Conservation (phyloP, 2,329 filamentous ascomycete species). For the Davidsoniella neocaledoniae region DNA sequence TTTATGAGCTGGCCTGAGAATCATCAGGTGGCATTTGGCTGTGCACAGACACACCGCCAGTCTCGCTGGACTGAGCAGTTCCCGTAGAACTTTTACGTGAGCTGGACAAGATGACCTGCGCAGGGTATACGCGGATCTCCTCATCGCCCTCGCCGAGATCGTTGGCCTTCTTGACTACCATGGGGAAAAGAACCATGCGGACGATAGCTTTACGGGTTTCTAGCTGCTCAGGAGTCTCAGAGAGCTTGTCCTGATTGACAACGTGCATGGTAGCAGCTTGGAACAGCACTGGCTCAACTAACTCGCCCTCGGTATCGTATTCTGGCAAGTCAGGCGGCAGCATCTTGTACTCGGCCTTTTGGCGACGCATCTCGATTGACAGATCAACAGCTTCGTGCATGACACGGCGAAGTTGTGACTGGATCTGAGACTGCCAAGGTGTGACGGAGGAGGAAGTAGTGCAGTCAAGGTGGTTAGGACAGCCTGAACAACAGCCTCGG, state of each 20-base stretch:
- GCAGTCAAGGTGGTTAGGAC: slow-evolving; percentile 67
- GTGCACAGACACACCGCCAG: slow-evolving; percentile 26
- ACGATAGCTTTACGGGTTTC: slow-evolving; percentile 63
- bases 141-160: slow-evolving; percentile 77
- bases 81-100: slow-evolving; percentile 22
- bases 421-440: slow-evolving; percentile 65
- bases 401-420: slow-evolving; percentile 72
- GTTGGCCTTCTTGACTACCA: slow-evolving; percentile 91
- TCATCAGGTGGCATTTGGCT: slow-evolving; percentile 18
- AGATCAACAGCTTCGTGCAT: slow-evolving; percentile 78
- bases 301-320: slow-evolving; percentile 83
- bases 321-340: slow-evolving; percentile 85
- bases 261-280: slow-evolving; percentile 65
- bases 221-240: slow-evolving; percentile 54
- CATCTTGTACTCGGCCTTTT: slow-evolving; percentile 97
- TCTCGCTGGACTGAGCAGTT: slow-evolving; percentile 34
- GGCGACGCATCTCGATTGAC: slow-evolving; percentile 91
- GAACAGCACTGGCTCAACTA: slow-evolving; percentile 76
- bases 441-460: slow-evolving; percentile 71
- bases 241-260: slow-evolving; percentile 58
- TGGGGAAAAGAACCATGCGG: slow-evolving; percentile 82
- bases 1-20: slow-evolving; percentile 20
- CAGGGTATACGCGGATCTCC: slow-evolving; percentile 87
- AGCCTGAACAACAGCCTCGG: slow-evolving; percentile 81
- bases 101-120: slow-evolving; percentile 70